A percentile compares a stretch with the other conserved stretches of the same genome.
Evolutionary conservation across 2,329 filamentous ascomycete species (phyloP).

Genomic region (Grosmannia penicillata): DNA sequence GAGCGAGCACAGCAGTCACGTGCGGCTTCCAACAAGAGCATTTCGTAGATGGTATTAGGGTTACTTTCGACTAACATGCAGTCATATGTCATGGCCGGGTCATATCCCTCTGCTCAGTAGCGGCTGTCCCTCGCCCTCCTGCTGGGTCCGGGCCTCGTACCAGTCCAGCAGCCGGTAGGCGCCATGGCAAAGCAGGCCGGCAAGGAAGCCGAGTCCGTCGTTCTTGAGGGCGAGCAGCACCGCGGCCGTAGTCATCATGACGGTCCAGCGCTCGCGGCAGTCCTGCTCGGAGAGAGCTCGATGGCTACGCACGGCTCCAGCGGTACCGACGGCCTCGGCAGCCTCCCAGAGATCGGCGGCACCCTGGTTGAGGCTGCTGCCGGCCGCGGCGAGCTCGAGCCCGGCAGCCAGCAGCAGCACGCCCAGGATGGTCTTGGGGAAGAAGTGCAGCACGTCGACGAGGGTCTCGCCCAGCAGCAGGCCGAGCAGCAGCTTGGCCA

Average conservation of each 20-base stretch:
- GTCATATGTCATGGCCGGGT: too few species aligned
- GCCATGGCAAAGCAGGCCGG: constrained; percentile 66
- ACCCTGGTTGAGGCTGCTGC: constrained; percentile 66
- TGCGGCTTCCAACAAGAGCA: too few species aligned
- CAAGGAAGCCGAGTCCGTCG: constrained; percentile 73
- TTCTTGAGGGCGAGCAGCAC: constrained; percentile 76
- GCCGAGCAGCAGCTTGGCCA: constrained; percentile 62
- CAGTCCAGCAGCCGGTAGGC: constrained; percentile 37
- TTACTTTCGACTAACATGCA: too few species aligned
- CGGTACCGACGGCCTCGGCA: not conserved
- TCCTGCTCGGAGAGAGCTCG: constrained; percentile 50
- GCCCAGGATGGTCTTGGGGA: constrained; percentile 65
- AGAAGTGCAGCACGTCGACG: constrained; percentile 52
- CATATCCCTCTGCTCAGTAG: too few species aligned
- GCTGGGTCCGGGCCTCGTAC: constrained; percentile 10
- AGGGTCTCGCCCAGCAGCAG: constrained; percentile 61
- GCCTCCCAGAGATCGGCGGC: constrained; percentile 40
- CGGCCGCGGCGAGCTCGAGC: constrained; percentile 73
- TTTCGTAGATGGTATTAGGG: too few species aligned
- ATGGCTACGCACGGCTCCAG: constrained; percentile 23
- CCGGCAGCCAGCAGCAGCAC: constrained; percentile 86
- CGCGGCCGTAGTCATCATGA: constrained; percentile 81
- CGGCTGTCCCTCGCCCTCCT: constrained; percentile 17
- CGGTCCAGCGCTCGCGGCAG: constrained; percentile 62
- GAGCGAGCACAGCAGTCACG: too few species aligned